Conservation (phyloP, 2,329 filamentous ascomycete genomes). For the Aspergillus ruber region DNA sequence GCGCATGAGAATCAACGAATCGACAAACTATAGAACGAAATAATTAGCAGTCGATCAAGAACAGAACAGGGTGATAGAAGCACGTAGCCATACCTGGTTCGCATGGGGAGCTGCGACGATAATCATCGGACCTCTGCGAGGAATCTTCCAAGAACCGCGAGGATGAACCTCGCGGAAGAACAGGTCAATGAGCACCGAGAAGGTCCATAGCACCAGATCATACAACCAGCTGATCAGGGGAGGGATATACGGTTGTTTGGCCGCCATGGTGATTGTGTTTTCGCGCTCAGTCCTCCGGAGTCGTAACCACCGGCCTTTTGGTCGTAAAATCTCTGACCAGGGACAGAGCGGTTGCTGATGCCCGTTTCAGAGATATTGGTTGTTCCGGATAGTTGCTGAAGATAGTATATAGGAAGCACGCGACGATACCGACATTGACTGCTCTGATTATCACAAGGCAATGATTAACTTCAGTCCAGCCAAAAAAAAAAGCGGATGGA, state of each 20-base stretch:
- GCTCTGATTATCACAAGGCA: background rate
- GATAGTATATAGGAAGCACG: background rate
- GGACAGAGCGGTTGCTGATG: no score
- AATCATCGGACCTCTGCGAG: conserved; percentile 78
- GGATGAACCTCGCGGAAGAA: conserved; percentile 99
- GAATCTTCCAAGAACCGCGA: conserved; percentile 89
- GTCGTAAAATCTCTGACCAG: no score
- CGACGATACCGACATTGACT: background rate
- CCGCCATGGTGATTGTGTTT: conserved; percentile 21
- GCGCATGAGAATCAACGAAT: conserved; percentile 87
- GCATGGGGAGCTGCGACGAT: conserved; percentile 96
- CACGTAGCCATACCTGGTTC: conserved; percentile 62
- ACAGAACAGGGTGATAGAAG: conserved; percentile 4
- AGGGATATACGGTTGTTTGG: conserved; percentile 32
- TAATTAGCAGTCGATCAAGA: conserved; percentile 4
- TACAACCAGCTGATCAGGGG: conserved; percentile 46
- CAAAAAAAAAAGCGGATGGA: background rate
- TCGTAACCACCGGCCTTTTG: no score
- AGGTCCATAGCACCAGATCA: conserved; percentile 44
- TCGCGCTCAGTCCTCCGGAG: no score
- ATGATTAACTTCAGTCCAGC: background rate
- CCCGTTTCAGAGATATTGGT: no score
- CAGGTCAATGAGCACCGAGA: conserved; percentile 72
- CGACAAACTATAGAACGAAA: conserved; percentile 64
- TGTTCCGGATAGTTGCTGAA: no score